Base-by-base conservation (phyloP, 768 basidiomycete species). In the Russula vinacea region DNA sequence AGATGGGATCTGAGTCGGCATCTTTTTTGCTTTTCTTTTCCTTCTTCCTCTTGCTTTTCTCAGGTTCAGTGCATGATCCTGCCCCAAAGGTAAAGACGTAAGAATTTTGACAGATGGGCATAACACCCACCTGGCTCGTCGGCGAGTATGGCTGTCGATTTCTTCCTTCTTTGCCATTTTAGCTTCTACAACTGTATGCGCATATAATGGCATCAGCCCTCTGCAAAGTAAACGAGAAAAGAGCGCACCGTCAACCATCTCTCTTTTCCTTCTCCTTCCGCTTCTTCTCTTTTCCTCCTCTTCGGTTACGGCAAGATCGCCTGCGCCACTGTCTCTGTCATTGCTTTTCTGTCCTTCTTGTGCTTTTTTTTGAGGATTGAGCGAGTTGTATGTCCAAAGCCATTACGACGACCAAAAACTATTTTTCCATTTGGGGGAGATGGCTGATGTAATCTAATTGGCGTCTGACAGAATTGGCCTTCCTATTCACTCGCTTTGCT, bases 11-110 rank as follows among this genome's bases (percentile, higher is more conserved):
- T 0, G 39, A n/a, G 7, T 51, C 59, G 3, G 19, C 57, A 49
- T 10, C 67, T 1, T 54, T 68, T 62, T 65, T 70, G 32, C 62
- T 62, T 62, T 71, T 72, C 62, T 72, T 73, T 33, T 60, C 64
- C 56, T 75, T 73, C 70, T 53, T 33, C 56, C 54, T 62, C 39
- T 57, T 62, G 45, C 45, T 50, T 33, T 45, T 19, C 51, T 53
- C 60, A 32, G n/a, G 60, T 42, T 45, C 58, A 39, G n/a, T 19
- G 32, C 3, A 16, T 44, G 22, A 16, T 39, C n/a, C 57, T 64
- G 51, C 16, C 22, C 3, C 1, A 16, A n/a, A 26, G 17, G 33
- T 64, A 8, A 57, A 37, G 29, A 53, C 22, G 13, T 1, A 8
- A 16, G 17, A n/a, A 44, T 7, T 3, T 37, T 1, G 8, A 14